A percentile compares a stretch with the other conserved stretches of the same genome.
Evolutionary conservation across 305 asterid species (phyloP).

Genomic region (Solanum hybrid): DNA sequence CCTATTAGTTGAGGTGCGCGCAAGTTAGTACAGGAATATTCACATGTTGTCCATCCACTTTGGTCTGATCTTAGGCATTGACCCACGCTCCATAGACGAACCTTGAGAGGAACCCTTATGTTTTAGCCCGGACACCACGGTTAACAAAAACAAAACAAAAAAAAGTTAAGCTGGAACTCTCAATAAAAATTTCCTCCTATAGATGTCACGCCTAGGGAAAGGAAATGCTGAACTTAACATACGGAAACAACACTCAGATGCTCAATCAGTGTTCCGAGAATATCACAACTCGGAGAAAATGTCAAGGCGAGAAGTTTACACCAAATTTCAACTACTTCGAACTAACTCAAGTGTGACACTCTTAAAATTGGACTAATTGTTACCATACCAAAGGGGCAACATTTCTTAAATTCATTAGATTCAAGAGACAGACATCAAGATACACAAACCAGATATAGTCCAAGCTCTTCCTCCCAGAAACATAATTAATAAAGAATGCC

Average conservation of each 20-base stretch:
- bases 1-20: not conserved
- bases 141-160: not conserved
- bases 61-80: not conserved
- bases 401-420: not conserved
- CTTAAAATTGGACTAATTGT: not conserved
- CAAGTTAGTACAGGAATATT: not conserved
- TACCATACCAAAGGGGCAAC: not conserved
- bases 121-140: not conserved
- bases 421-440: not conserved
- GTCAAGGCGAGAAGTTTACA: not conserved
- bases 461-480: constrained; percentile 15
- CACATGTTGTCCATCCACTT: not conserved
- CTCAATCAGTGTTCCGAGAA: not conserved
- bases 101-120: not conserved
- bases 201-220: not conserved
- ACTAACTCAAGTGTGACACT: not conserved
- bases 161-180: not conserved
- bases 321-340: not conserved
- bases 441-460: constrained; percentile 32
- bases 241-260: not conserved
- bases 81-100: not conserved
- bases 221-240: not conserved
- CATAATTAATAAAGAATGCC: constrained; percentile 14
- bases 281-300: not conserved
- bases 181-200: not conserved